phyloP scores from a whole-genome alignment of 192 early-diverging fungal genomes.

The Coemansia interrupta region DNA sequence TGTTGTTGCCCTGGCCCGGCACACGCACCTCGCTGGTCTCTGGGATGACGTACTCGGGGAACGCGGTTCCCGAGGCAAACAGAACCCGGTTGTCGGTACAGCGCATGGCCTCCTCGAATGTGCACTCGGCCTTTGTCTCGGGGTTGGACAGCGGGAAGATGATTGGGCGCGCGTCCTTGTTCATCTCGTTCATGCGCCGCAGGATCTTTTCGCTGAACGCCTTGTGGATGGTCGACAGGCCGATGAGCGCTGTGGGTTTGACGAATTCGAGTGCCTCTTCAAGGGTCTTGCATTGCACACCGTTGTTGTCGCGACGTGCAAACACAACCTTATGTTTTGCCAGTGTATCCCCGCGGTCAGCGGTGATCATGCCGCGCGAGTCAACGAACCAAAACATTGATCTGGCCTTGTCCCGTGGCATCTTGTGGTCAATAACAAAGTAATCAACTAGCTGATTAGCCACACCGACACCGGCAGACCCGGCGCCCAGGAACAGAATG shows the following conservation, averaged over 20 bases:
- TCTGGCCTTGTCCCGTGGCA: slow-evolving; percentile 63
- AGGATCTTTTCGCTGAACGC: slow-evolving; percentile 74
- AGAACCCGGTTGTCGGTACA: slow-evolving; percentile 77
- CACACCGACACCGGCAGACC: slow-evolving; percentile 91
- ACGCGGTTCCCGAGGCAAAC: slow-evolving; percentile 91
- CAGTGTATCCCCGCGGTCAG: slow-evolving; percentile 81
- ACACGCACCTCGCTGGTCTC: slow-evolving; percentile 47
- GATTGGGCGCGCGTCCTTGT: slow-evolving; percentile 64
- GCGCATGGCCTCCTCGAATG: slow-evolving; percentile 83
- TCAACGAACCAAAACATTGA: slow-evolving; percentile 79
- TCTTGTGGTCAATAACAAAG: slow-evolving; percentile 69
- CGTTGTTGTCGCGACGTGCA: slow-evolving; percentile 81
- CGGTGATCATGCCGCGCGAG: slow-evolving; percentile 85
- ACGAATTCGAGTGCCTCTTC: slow-evolving; percentile 79
- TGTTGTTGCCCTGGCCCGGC: slow-evolving; percentile 90
- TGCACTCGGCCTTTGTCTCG: slow-evolving; percentile 85
- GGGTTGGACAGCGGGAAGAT: slow-evolving; percentile 91
- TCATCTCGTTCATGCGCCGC: slow-evolving; percentile 68
- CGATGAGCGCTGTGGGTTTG: slow-evolving; percentile 86
- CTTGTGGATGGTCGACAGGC: slow-evolving; percentile 73
- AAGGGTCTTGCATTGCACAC: slow-evolving; percentile 67
- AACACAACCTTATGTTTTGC: slow-evolving; percentile 79
- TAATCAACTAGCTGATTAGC: slow-evolving; percentile 84
- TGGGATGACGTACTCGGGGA: slow-evolving; percentile 67
- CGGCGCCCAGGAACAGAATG: slow-evolving; percentile 91